Conservation (phyloP, 2,329 filamentous ascomycete species). For the Beauveria pseudobassiana region DNA sequence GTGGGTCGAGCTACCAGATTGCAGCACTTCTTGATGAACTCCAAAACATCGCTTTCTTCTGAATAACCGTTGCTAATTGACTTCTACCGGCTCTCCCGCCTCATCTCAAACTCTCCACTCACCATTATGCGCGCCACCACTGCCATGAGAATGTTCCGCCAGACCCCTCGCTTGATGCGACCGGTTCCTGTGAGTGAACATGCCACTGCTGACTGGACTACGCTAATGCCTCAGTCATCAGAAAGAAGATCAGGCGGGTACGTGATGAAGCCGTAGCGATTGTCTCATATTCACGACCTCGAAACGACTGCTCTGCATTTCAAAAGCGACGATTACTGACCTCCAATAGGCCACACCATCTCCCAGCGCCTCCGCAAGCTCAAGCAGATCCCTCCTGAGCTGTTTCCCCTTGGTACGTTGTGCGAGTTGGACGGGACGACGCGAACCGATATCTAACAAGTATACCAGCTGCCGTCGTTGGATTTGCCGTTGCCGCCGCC, state of each 20-base stretch:
- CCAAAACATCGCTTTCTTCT: constrained; percentile 11
- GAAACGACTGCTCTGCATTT: constrained; percentile 9
- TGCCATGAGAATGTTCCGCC: constrained; percentile 59
- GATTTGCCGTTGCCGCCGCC: constrained; percentile 74
- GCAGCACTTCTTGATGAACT: constrained; percentile 28
- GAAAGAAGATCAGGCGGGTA: constrained; percentile 63
- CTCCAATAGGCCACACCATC: constrained; percentile 74
- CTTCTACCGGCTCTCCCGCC: constrained; percentile 19
- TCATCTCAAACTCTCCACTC: constrained; percentile 21
- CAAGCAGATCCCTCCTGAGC: constrained; percentile 85
- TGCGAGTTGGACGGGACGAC: background rate
- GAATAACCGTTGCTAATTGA: constrained; percentile 12
- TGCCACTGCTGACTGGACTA: constrained; percentile 13
- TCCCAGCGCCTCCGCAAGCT: constrained; percentile 89
- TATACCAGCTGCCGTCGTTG: constrained; percentile 69
- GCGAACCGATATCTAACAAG: background rate
- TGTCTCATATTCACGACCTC: background rate
- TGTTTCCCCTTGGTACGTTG: constrained; percentile 82
- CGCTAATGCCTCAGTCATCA: constrained; percentile 28
- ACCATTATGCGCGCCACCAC: constrained; percentile 58
- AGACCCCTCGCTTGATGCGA: constrained; percentile 58
- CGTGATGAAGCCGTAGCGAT: constrained; percentile 28
- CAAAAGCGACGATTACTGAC: constrained; percentile 13
- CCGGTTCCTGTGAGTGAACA: constrained; percentile 58
- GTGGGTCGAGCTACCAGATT: constrained; percentile 27